Percentiles rank a stretch among this genome's conserved stretches.
These are phyloP conservation scores for Ustilago vetiveriae DNA, from an alignment of 1,284 basidiomycete species.

Conservation along the genomic window DNA sequence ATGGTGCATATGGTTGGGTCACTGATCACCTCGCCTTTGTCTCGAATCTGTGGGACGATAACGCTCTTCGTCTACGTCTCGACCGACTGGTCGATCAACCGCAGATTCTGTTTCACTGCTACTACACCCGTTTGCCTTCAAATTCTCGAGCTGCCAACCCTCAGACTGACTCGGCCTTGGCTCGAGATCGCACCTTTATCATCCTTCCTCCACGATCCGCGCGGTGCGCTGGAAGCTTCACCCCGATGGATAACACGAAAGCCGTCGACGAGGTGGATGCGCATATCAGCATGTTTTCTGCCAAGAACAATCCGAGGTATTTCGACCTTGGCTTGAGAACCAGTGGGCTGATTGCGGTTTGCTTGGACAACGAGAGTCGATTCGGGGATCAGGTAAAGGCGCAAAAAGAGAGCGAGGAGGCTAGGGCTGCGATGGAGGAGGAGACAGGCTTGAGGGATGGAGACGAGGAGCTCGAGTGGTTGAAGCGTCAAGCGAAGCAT, in stretches of 20 bases:
- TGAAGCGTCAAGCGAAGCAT: conserved; percentile 20
- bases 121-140: conserved; percentile 56
- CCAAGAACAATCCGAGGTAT: conserved; percentile 85
- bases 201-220: conserved; percentile 50
- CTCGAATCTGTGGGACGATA: conserved; percentile 84
- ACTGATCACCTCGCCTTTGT: conserved; percentile 91
- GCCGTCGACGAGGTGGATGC: conserved; percentile 83
- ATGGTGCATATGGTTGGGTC: conserved; percentile 72
- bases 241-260: conserved; percentile 44
- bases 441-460: conserved; percentile 34
- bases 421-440: conserved; percentile 12
- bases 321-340: conserved; percentile 77
- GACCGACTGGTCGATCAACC: conserved; percentile 39
- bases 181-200: conserved; percentile 58
- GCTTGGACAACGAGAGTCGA: conserved; percentile 45
- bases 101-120: conserved; percentile 69
- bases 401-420: conserved; percentile 14
- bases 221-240: conserved; percentile 36
- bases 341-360: conserved; percentile 24
- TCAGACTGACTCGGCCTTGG: neutral
- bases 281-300: conserved; percentile 88
- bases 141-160: conserved; percentile 25
- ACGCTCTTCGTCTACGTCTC: conserved; percentile 73
- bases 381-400: conserved; percentile 40
- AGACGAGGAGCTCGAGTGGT: conserved; percentile 31